These are phyloP conservation scores for Boletus speciosus DNA, from an alignment of 768 basidiomycete genomes.

Conservation along the genomic window DNA sequence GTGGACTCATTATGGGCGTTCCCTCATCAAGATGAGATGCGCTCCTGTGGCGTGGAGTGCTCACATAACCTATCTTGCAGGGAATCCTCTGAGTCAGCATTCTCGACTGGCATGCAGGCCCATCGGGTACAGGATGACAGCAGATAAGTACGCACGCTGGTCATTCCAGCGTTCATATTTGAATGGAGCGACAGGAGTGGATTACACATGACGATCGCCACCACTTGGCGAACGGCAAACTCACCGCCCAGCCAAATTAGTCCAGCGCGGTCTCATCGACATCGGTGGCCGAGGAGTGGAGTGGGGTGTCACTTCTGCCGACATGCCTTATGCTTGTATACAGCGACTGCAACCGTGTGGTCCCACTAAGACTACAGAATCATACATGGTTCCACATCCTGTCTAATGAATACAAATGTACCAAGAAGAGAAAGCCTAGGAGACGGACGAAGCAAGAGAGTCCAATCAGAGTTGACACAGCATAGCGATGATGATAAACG, in stretches of 20 bases:
- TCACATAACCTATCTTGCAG: constrained; percentile 1
- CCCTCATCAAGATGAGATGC: no score
- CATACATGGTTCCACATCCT: constrained; percentile 21
- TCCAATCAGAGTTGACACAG: constrained; percentile 1
- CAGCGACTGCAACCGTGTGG: no score
- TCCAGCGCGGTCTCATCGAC: neutral
- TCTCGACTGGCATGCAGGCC: neutral
- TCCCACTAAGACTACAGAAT: constrained; percentile 8
- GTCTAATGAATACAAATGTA: constrained; percentile 23
- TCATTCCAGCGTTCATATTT: neutral
- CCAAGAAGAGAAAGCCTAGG: constrained; percentile 21
- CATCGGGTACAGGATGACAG: constrained; percentile 4
- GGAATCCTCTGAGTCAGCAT: constrained; percentile 5
- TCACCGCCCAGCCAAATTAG: neutral
- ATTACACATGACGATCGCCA: constrained; percentile 1
- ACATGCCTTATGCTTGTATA: neutral
- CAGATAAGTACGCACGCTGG: neutral
- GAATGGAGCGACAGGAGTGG: neutral
- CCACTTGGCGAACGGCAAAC: neutral
- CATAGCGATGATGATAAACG: constrained; percentile 12
- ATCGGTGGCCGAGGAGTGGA: neutral
- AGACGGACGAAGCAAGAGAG: constrained; percentile 2
- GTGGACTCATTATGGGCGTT: neutral
- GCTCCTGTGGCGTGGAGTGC: constrained; percentile 22
- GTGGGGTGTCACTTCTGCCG: neutral